Conservation (phyloP, 495 filamentous ascomycete genomes). For the Sordaria brevicollis region DNA sequence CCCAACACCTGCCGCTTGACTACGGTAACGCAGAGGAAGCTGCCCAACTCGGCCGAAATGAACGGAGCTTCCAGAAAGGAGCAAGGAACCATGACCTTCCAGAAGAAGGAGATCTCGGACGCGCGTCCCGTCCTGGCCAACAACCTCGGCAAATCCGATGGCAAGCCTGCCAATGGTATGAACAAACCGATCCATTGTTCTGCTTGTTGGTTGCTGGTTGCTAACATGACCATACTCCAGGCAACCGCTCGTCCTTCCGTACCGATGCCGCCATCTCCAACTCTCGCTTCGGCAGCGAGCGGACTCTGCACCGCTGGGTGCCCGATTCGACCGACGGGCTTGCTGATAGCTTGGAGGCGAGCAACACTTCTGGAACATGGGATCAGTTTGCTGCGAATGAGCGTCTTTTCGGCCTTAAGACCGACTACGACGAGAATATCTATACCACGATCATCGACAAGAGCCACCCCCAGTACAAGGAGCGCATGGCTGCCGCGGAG, state of each 20-base stretch:
- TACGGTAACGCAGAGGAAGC: slow-evolving; percentile 64
- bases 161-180: slow-evolving; percentile 65
- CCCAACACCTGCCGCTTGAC: slow-evolving; percentile 61
- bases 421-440: slow-evolving; percentile 82
- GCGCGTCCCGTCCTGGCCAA: slow-evolving; percentile 44
- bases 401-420: slow-evolving; percentile 73
- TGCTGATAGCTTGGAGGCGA: slow-evolving; percentile 60
- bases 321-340: slow-evolving; percentile 50
- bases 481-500: slow-evolving; percentile 65
- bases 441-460: slow-evolving; percentile 90
- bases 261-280: slow-evolving; percentile 87
- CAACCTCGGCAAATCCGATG: slow-evolving; percentile 27
- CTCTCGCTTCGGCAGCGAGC: slow-evolving; percentile 54
- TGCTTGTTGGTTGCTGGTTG: neutral
- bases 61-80: slow-evolving; percentile 35
- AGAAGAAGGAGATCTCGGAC: slow-evolving; percentile 65
- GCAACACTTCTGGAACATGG: slow-evolving; percentile 47
- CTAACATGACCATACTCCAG: slow-evolving; percentile 11
- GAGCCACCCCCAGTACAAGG: slow-evolving; percentile 66
- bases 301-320: slow-evolving; percentile 77
- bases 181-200: neutral
- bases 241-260: slow-evolving; percentile 51
- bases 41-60: slow-evolving; percentile 25
- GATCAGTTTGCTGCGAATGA: slow-evolving; percentile 93
- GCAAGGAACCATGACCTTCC: slow-evolving; percentile 62